Conservation (phyloP, 495 filamentous ascomycete species). For the Aspergillus cristatus region DNA sequence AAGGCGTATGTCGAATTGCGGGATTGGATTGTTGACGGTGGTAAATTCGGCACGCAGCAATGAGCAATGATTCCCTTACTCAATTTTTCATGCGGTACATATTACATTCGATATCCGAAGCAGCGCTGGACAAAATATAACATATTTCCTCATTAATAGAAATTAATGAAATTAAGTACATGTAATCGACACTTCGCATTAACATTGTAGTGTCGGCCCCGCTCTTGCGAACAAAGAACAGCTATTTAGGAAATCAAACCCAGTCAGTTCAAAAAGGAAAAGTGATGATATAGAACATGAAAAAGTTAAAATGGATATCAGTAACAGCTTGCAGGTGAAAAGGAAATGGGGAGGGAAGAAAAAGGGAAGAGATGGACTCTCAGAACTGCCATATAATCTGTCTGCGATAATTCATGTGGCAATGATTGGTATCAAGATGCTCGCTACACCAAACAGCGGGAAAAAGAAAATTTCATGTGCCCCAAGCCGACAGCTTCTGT, state of each 20-base stretch:
- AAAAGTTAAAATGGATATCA: conserved; percentile 39
- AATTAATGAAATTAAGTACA: conserved; percentile 39
- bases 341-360: conserved; percentile 12
- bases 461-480: no score
- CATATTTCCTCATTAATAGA: conserved; percentile 18
- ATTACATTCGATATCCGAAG: background rate
- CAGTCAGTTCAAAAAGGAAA: conserved; percentile 18
- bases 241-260: conserved; percentile 21
- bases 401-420: conserved; percentile 3
- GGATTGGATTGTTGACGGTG: conserved; percentile 49
- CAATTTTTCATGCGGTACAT: background rate
- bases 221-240: conserved; percentile 18
- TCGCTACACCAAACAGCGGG: conserved; percentile 8
- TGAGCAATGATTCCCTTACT: conserved; percentile 13
- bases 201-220: conserved; percentile 16
- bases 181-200: conserved; percentile 23
- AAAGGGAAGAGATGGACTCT: conserved; percentile 6
- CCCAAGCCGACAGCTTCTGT: background rate
- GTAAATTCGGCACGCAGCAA: conserved; percentile 28
- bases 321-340: conserved; percentile 33
- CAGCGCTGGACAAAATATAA: background rate
- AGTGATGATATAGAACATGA: conserved; percentile 3
- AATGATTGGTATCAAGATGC: conserved; percentile 5
- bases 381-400: conserved; percentile 7
- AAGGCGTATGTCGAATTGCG: conserved; percentile 71